Percentiles rank a stretch among this genome's conserved stretches.
phyloP scores from a whole-genome alignment of 495 filamentous ascomycete genomes.

The Aspergillus leporis region DNA sequence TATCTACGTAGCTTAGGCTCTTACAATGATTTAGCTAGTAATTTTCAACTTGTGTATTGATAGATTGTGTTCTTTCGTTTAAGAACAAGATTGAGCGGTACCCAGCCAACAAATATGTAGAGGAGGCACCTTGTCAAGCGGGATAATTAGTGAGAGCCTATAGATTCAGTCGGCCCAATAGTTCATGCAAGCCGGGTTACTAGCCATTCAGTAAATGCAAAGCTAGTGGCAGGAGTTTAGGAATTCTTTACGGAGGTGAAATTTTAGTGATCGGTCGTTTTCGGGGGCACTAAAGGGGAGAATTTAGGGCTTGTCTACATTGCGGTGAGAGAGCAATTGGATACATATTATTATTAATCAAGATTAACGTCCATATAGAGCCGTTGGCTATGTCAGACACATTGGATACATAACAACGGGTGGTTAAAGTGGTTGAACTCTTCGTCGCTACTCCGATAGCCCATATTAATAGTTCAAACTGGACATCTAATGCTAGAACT shows the following conservation, averaged over 20 bases:
- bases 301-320: background rate
- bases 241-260: background rate
- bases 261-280: too few relatives aligned
- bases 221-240: background rate
- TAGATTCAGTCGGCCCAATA: background rate
- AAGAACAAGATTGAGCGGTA: too few relatives aligned
- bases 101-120: background rate
- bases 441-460: too few relatives aligned
- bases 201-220: background rate
- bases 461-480: too few relatives aligned
- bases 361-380: too few relatives aligned
- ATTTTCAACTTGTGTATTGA: too few relatives aligned
- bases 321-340: background rate
- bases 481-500: too few relatives aligned
- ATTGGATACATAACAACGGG: background rate
- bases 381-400: too few relatives aligned
- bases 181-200: background rate
- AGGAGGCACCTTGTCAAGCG: background rate
- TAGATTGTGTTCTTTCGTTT: too few relatives aligned
- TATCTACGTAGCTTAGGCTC: too few relatives aligned
- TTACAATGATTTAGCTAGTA: too few relatives aligned
- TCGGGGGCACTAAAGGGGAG: background rate
- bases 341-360: too few relatives aligned
- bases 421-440: background rate
- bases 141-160: background rate